Base-by-base conservation (phyloP, 495 filamentous ascomycete species). In the Tetracladium setigerum region DNA sequence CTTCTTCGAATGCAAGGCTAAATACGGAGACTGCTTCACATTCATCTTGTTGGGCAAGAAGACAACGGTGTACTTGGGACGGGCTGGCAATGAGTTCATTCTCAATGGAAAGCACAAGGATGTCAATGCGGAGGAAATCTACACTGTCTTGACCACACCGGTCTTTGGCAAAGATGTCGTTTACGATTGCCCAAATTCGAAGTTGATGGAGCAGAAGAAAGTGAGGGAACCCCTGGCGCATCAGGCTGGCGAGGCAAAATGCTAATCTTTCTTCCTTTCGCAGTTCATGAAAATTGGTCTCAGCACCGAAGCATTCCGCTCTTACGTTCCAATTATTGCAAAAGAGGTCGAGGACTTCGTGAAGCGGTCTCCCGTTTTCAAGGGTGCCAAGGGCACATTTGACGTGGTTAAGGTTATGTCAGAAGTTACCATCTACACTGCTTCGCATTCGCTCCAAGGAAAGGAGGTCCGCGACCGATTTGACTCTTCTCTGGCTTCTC, bases 231-330 rank as follows among this genome's bases (percentile, higher is more conserved):
- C 24, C 5, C n/a, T 18, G 39, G 39, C 5, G 3, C 4, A 2
- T 19, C 2, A 42, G 14, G 13, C 3, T 27, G 22, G 22, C 22
- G 22, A 27, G 22, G 22, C 22, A 37, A n/a, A n/a, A 30, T 17
- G 14, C 52, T 55, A 31, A 55, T n/a, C n/a, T n/a, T n/a, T n/a
- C 30, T 22, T 10, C 4, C 14, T 5, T 22, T 17, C 27, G 4
- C 31, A 88, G 83, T 89, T 94, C 62, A 82, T 91, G 76, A 91
- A 94, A 63, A 76, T 87, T 58, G 87, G 86, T 37, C 80, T 94
- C 39, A 87, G 86, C 24, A 79, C 78, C 33, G 72, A 82, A 46
- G 85, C 86, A 30, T 84, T 94, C 62, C 76, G 77, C 50, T 77
- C 78, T 19, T 88, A 91, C 55, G 86, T 89, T 2, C 82, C 81